These are phyloP conservation scores for Pythium dissimile DNA, from an alignment of 352 stramenopile genomes.

Conservation along the genomic window DNA sequence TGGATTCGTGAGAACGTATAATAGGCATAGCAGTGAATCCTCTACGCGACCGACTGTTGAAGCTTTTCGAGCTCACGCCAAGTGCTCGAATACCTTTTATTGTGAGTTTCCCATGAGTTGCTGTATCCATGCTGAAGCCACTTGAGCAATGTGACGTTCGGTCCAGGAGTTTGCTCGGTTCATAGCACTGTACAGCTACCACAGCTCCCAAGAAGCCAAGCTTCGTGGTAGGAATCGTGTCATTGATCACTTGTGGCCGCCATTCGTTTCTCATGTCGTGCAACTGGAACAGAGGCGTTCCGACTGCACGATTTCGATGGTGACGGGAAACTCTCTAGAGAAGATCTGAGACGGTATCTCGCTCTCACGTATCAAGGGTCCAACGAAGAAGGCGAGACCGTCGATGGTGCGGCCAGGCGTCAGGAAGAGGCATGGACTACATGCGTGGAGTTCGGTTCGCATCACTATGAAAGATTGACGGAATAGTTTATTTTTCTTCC, in stretches of 20 bases:
- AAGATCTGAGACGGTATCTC: slow-evolving; percentile 50
- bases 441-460: too few species aligned
- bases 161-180: slow-evolving; percentile 60
- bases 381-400: slow-evolving; percentile 22
- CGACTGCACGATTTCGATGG: slow-evolving; percentile 69
- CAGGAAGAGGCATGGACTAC: slow-evolving; percentile 41
- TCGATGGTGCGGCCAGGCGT: slow-evolving; percentile 14
- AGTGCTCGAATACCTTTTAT: slow-evolving; percentile 22
- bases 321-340: slow-evolving; percentile 61
- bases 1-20: too few species aligned
- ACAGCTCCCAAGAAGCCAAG: slow-evolving; percentile 47
- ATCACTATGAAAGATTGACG: too few species aligned
- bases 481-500: too few species aligned
- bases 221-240: slow-evolving; percentile 31
- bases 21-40: slow-evolving; percentile 40
- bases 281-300: slow-evolving; percentile 39
- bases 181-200: slow-evolving; percentile 52
- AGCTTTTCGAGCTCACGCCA: slow-evolving; percentile 36
- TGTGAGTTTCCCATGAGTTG: slow-evolving; percentile 21
- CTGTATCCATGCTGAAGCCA: too few species aligned
- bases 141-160: too few species aligned
- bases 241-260: not conserved
- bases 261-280: not conserved
- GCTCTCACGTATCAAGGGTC: slow-evolving; percentile 31
- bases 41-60: slow-evolving; percentile 42